These are phyloP conservation scores for Plasmodium cynomolgi DNA, from an alignment of 169 alveolate species.

Conservation along the genomic window DNA sequence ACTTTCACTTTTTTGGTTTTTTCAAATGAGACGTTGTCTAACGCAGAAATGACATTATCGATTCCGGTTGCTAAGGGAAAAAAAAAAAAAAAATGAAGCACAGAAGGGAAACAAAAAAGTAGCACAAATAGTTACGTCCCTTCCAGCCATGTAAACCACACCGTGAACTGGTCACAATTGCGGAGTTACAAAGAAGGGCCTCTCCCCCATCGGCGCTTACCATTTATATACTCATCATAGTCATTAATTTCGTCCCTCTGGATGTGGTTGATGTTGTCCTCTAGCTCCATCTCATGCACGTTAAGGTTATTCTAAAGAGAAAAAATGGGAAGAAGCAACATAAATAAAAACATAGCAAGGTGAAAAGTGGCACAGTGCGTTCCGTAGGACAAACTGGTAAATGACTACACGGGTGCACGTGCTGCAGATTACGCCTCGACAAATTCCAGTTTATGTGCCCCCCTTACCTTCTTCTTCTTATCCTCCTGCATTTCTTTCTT, in stretches of 20 bases:
- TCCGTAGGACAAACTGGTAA: background rate
- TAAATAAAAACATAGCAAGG: background rate
- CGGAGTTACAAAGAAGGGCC: background rate
- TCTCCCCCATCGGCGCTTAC: slow-evolving; percentile 8
- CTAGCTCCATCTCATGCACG: slow-evolving; percentile 69
- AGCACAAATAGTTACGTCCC: background rate
- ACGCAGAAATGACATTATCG: slow-evolving; percentile 51
- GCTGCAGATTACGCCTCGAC: background rate
- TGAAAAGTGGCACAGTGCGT: background rate
- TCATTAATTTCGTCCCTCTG: slow-evolving; percentile 20
- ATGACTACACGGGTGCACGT: background rate
- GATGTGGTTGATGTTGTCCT: slow-evolving; percentile 66
- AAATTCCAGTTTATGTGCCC: background rate
- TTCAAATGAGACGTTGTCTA: slow-evolving; percentile 66
- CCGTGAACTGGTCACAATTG: background rate
- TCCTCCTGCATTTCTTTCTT: slow-evolving; percentile 62
- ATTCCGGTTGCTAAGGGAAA: slow-evolving; percentile 60
- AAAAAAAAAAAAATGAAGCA: background rate
- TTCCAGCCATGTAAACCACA: background rate
- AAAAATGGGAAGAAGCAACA: slow-evolving; percentile 1
- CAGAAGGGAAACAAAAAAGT: background rate
- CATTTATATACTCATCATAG: slow-evolving; percentile 63
- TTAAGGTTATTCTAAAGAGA: slow-evolving; percentile 31
- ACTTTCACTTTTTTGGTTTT: slow-evolving; percentile 68
- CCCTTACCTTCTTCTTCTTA: slow-evolving; percentile 42